Base-by-base conservation (phyloP, 2,329 filamentous ascomycete genomes). In the Aspergillus bombycis region DNA sequence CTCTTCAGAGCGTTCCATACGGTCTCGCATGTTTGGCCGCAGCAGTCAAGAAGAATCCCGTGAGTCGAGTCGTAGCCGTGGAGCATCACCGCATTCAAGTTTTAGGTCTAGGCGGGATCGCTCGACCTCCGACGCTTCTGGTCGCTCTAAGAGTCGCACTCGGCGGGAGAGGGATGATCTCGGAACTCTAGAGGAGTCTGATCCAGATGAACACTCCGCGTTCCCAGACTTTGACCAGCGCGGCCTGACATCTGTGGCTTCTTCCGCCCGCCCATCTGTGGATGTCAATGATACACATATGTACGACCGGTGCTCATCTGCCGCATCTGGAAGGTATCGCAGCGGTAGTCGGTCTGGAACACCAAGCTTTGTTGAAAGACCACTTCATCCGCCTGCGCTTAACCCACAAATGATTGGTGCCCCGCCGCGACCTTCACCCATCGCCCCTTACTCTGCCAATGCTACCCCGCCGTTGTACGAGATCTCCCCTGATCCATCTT, bases 111-210 rank as follows among this genome's bases (percentile, higher is more conserved):
- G 74, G 32, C 78, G 85, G 57, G 82, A 85, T 64, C 83, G 86
- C 57, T 86, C 86, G 7, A 83, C 81, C 65, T 88, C 86, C 8
- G 82, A 83, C 60, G 78, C 82, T 3, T 82, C 81, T 58, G 81
- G 80, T 32, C 82, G 85, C 32, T 87, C 85, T 9, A 82, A 83
- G 65, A 88, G 85, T 70, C 82, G 83, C 48, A 77, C 79, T 50
- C 77, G 81, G 52, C 82, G 82, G 32, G 84, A 87, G 41, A 83
- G 83, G 34, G 85, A 87, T 58, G 85, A 87, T 67, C 71, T 85
- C 3, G 81, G 82, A 63, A 79, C 82, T n/a, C 80, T 85, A 73
- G 74, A 78, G 3, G 83, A 85, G 71, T 80, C 80, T 14, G 70
- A 69, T 48, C 71, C 68, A 21, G 73, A 75, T 36, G 69, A 71